Conservation (phyloP, 192 early-diverging fungal genomes). For the Polychytrium aggregatum region DNA sequence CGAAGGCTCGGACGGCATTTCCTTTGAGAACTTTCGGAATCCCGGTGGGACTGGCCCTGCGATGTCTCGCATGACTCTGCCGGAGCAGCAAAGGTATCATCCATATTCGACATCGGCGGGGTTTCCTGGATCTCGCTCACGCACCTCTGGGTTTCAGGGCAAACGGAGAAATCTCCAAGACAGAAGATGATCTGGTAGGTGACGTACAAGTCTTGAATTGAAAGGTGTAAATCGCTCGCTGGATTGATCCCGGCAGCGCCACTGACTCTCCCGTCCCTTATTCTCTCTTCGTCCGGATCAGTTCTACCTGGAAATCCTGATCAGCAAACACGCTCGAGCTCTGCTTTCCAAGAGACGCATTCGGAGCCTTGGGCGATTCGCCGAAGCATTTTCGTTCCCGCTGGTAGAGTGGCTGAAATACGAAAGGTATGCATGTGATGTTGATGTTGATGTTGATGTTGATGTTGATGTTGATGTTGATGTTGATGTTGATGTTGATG, state of each 20-base stretch:
- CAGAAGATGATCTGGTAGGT: conserved; percentile 1
- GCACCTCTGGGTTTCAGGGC: no score
- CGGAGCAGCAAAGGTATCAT: no score
- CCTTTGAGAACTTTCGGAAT: no score
- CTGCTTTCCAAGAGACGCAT: conserved; percentile 12
- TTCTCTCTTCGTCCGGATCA: conserved; percentile 4
- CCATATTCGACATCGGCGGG: no score
- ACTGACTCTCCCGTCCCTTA: no score
- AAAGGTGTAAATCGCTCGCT: no score
- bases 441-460: not conserved
- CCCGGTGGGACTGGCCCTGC: no score
- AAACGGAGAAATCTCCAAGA: not conserved
- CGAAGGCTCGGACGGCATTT: conserved; percentile 55
- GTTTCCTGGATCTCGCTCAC: no score
- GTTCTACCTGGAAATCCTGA: conserved; percentile 20
- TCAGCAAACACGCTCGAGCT: conserved; percentile 19
- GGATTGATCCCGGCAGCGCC: no score
- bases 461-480: not conserved
- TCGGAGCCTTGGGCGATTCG: conserved; percentile 14
- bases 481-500: no score
- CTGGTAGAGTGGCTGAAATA: conserved; percentile 10
- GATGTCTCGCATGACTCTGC: no score
- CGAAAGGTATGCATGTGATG: conserved; percentile 12
- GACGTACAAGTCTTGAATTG: no score
- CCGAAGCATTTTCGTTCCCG: conserved; percentile 14